These are phyloP conservation scores for Cordyceps militaris DNA, from an alignment of 2,329 filamentous ascomycete genomes.

Conservation along the genomic window DNA sequence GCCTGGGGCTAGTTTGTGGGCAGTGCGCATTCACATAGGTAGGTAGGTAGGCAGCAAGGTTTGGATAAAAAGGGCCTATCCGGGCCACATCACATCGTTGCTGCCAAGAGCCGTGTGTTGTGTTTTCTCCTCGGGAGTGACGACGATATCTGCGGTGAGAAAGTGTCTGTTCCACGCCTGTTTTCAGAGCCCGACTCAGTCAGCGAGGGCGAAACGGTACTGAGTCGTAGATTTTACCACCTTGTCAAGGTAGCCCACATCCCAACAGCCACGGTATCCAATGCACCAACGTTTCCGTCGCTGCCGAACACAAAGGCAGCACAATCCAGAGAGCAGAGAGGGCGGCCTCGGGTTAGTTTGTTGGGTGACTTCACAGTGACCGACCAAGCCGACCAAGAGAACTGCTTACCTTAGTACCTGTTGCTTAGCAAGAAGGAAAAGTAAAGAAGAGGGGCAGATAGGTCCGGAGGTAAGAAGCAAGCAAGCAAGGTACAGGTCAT, in stretches of 20 bases:
- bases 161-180: background rate
- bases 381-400: background rate
- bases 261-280: background rate
- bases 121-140: background rate
- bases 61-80: background rate
- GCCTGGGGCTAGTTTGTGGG: background rate
- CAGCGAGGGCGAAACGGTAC: background rate
- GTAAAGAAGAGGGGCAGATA: conserved; percentile 1
- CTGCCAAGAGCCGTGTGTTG: background rate
- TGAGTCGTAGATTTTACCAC: background rate
- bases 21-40: background rate
- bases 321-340: background rate
- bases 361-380: background rate
- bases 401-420: background rate
- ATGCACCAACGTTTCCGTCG: conserved; percentile 1
- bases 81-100: background rate
- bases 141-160: background rate
- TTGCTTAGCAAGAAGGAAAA: background rate
- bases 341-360: background rate
- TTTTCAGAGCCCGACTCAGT: background rate
- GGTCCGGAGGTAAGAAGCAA: background rate
- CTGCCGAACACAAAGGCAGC: background rate
- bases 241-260: background rate
- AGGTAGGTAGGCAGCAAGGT: background rate
- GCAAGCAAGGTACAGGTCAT: conserved; percentile 32